A percentile compares a stretch with the other conserved stretches of the same genome.
Evolutionary conservation across 306 rosid species (phyloP).

Genomic region (Trichosanthes truncata): DNA sequence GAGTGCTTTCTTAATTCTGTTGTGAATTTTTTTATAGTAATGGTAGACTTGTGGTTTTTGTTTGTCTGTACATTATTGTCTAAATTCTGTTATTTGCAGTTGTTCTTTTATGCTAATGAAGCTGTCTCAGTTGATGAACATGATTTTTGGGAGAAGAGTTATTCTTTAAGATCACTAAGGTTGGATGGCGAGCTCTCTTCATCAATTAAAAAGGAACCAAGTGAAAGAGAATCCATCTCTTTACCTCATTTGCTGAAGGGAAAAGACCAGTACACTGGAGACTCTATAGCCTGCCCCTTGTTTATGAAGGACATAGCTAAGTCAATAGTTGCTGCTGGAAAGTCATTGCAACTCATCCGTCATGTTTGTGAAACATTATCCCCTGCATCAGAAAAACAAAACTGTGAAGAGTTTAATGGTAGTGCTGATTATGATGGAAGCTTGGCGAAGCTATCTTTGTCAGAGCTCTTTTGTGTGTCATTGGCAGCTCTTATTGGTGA

Average conservation of each 20-base stretch:
- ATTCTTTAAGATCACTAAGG: conserved; percentile 44
- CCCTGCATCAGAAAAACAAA: conserved; percentile 32
- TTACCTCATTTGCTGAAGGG: conserved; percentile 35
- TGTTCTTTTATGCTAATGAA: conserved; percentile 72
- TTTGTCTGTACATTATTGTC: neutral
- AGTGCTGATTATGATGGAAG: conserved; percentile 35
- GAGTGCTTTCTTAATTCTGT: neutral
- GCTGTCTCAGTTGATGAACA: conserved; percentile 63
- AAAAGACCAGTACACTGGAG: conserved; percentile 35
- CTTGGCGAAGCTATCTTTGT: conserved; percentile 58
- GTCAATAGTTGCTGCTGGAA: conserved; percentile 84
- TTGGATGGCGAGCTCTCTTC: conserved; percentile 28
- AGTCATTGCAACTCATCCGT: conserved; percentile 83
- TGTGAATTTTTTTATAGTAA: neutral
- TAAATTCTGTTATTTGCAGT: conserved; percentile 30
- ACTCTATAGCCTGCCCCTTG: conserved; percentile 56
- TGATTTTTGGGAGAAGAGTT: conserved; percentile 97
- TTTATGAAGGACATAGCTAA: conserved; percentile 70
- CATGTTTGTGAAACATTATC: conserved; percentile 40
- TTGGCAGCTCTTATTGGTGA: conserved; percentile 77
- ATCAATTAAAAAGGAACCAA: conserved; percentile 33
- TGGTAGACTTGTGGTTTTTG: neutral
- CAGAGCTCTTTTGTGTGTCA: conserved; percentile 75
- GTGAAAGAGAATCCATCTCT: conserved; percentile 38
- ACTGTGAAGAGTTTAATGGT: conserved; percentile 35